Conservation (phyloP, 2,329 filamentous ascomycete genomes). For the Calonectria naviculata region DNA sequence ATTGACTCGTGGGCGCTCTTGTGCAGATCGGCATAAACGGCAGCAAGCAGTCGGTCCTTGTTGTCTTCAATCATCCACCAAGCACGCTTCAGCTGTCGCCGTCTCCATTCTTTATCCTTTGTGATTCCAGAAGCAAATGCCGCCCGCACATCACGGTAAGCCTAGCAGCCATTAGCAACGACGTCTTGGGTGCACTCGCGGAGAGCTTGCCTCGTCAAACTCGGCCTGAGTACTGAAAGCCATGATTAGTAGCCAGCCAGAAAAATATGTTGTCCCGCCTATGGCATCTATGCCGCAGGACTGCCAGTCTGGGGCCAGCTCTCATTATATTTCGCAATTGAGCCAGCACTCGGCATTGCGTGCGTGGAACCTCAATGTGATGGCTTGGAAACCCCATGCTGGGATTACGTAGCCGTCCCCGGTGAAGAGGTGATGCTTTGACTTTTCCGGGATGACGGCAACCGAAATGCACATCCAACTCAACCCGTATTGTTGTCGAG, state of each 20-base stretch:
- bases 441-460: neutral
- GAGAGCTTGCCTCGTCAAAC: neutral
- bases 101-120: slow-evolving; percentile 1
- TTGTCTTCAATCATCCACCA: slow-evolving; percentile 9
- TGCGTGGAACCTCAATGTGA: neutral
- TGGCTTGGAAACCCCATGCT: neutral
- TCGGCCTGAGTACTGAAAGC: neutral
- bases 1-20: neutral
- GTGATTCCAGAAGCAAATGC: neutral
- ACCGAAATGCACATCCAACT: neutral
- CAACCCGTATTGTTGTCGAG: neutral
- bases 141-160: neutral
- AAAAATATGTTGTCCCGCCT: neutral
- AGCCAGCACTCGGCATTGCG: neutral
- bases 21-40: neutral
- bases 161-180: neutral
- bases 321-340: neutral
- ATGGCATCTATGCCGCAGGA: neutral
- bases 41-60: neutral
- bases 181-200: too few relatives aligned
- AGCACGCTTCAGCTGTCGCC: neutral
- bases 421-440: neutral
- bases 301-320: neutral
- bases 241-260: neutral
- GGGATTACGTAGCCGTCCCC: neutral